Percentiles rank a stretch among this genome's conserved stretches.
Conservation (phyloP, 2,329 filamentous ascomycete species). For the Cyanodermella asteris region DNA sequence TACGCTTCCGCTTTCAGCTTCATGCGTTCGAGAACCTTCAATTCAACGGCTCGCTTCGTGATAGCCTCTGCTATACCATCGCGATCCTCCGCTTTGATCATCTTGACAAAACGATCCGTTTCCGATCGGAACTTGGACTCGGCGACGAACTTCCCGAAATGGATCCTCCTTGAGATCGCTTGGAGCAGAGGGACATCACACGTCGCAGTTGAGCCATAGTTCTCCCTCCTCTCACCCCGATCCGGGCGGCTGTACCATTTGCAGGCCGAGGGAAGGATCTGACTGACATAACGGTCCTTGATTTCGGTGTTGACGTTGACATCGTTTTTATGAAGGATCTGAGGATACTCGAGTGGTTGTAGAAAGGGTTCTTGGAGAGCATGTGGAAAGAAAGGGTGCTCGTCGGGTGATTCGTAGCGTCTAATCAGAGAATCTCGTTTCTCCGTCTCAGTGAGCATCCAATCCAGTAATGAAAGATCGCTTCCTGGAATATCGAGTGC, state of each 20-base stretch:
- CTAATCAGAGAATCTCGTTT: constrained; percentile 78
- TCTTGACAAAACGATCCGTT: constrained; percentile 51
- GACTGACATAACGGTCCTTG: constrained; percentile 61
- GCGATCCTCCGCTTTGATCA: constrained; percentile 66
- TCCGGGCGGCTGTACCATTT: constrained; percentile 56
- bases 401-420: constrained; percentile 87
- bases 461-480: constrained; percentile 71
- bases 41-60: constrained; percentile 71
- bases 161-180: constrained; percentile 71
- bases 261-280: constrained; percentile 69
- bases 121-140: constrained; percentile 86
- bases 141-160: constrained; percentile 96
- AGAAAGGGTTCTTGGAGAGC: constrained; percentile 61
- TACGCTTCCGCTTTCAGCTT: constrained; percentile 82
- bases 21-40: constrained; percentile 72
- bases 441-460: constrained; percentile 80
- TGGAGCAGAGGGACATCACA: constrained; percentile 82
- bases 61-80: constrained; percentile 73
- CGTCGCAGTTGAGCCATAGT: constrained; percentile 82
- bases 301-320: constrained; percentile 82
- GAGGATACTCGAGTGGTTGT: constrained; percentile 70
- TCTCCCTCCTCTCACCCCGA: constrained; percentile 68
- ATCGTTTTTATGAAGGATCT: constrained; percentile 66
- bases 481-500: constrained; percentile 57
- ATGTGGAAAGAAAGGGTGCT: constrained; percentile 89